Conservation (phyloP, 306 rosid genomes). For the Vicia sativa region DNA sequence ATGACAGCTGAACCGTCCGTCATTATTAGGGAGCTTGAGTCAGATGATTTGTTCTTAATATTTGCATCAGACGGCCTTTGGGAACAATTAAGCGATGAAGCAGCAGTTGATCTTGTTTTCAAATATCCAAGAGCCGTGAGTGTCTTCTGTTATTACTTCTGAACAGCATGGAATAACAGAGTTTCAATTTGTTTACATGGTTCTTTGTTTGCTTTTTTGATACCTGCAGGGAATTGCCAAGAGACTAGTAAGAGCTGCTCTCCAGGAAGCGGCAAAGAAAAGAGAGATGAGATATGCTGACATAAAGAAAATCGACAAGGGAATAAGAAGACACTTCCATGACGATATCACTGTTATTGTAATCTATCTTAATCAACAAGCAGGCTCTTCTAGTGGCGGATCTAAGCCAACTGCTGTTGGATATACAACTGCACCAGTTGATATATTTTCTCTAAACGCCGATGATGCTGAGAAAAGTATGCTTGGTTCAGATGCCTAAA, state of each 20-base stretch:
- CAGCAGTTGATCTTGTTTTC: constrained; percentile 83
- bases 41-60: constrained; percentile 84
- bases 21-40: constrained; percentile 61
- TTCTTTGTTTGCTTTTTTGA: constrained; percentile 26
- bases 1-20: constrained; percentile 96
- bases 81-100: constrained; percentile 91
- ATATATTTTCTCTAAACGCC: constrained; percentile 68
- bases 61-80: constrained; percentile 99
- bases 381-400: constrained; percentile 47
- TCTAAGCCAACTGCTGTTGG: constrained; percentile 50
- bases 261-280: constrained; percentile 84
- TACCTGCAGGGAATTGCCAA: constrained; percentile 86
- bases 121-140: constrained; percentile 93
- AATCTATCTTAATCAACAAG: constrained; percentile 74
- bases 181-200: constrained; percentile 11
- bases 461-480: constrained; percentile 53
- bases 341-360: constrained; percentile 93
- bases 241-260: constrained; percentile 87
- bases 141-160: constrained; percentile 30
- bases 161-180: neutral
- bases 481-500: constrained; percentile 44
- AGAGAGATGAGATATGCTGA: constrained; percentile 89
- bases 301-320: constrained; percentile 79
- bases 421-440: constrained; percentile 76
- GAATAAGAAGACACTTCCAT: constrained; percentile 85